A percentile compares a stretch with the other conserved stretches of the same genome.
Evolutionary conservation across 306 rosid species (phyloP).

Genomic region (Trifolium pratense): DNA sequence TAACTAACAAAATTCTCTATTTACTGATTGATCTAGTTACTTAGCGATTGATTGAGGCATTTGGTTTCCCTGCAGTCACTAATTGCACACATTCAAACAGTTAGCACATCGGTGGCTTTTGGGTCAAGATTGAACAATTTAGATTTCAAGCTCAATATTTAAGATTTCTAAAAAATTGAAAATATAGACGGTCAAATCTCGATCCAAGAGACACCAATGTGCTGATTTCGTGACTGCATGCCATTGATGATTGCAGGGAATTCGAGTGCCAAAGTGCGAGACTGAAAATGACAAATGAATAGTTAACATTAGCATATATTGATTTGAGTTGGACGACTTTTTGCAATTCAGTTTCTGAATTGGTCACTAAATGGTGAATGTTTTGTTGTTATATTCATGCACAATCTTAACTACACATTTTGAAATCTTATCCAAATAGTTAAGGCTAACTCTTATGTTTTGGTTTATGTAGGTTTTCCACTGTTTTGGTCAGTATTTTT

Average conservation of each 20-base stretch:
- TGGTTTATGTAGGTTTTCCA: conserved; percentile 64
- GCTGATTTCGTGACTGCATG: background rate
- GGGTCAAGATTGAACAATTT: background rate
- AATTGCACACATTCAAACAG: background rate
- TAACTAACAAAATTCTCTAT: background rate
- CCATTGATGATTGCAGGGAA: background rate
- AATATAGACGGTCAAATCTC: too few relatives aligned
- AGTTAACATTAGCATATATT: background rate
- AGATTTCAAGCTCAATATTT: too few relatives aligned
- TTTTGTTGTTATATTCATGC: background rate
- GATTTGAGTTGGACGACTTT: background rate
- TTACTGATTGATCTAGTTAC: background rate
- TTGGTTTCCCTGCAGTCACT: background rate
- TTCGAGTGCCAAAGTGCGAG: background rate
- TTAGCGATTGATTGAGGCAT: background rate
- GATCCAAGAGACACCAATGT: background rate
- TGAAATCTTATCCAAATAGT: conserved; percentile 32
- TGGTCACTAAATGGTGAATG: background rate
- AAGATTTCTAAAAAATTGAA: too few relatives aligned
- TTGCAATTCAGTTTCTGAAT: background rate
- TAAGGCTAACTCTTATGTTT: conserved; percentile 21
- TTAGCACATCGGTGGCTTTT: background rate
- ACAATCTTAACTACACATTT: background rate
- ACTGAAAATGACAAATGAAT: background rate
- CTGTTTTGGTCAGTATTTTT: conserved; percentile 78